These are phyloP conservation scores for Leccinum fallax DNA, from an alignment of 1,284 basidiomycete species.

Conservation along the genomic window DNA sequence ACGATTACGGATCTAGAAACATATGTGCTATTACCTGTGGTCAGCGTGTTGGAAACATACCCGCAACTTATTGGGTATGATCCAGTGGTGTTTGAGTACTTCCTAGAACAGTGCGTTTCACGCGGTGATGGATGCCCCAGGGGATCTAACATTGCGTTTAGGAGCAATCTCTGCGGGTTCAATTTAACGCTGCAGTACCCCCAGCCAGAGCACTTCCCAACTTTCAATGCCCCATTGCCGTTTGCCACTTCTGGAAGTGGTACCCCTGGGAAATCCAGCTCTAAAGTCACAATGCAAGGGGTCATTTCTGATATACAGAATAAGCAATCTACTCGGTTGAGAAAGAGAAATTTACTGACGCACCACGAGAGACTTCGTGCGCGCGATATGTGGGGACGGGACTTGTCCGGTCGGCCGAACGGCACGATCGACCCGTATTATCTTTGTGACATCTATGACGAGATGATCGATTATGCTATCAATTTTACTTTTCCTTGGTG, in stretches of 20 bases:
- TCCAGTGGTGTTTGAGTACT: conserved; percentile 62
- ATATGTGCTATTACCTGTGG: conserved; percentile 53
- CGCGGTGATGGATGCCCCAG: background rate
- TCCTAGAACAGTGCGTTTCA: conserved; percentile 56
- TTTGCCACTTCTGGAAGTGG: conserved; percentile 9
- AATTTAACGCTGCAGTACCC: conserved; percentile 75
- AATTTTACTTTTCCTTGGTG: conserved; percentile 71
- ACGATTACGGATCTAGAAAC: conserved; percentile 48
- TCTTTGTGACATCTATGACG: conserved; percentile 51
- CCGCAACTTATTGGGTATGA: conserved; percentile 43
- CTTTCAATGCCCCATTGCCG: conserved; percentile 37
- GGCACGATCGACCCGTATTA: conserved; percentile 62
- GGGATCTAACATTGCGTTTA: conserved; percentile 28
- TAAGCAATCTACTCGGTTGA: background rate
- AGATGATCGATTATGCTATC: conserved; percentile 58
- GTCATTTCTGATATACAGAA: conserved; percentile 20
- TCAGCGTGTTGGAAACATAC: conserved; percentile 65
- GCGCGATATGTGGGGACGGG: conserved; percentile 50
- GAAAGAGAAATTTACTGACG: background rate
- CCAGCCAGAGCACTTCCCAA: conserved; percentile 56
- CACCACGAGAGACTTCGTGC: conserved; percentile 13
- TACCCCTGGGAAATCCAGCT: conserved; percentile 16
- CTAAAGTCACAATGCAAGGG: conserved; percentile 12
- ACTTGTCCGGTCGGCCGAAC: conserved; percentile 46
- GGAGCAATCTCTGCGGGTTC: conserved; percentile 62